phyloP scores from a whole-genome alignment of 129 eudicot species.

The Flaveria bidentis region DNA sequence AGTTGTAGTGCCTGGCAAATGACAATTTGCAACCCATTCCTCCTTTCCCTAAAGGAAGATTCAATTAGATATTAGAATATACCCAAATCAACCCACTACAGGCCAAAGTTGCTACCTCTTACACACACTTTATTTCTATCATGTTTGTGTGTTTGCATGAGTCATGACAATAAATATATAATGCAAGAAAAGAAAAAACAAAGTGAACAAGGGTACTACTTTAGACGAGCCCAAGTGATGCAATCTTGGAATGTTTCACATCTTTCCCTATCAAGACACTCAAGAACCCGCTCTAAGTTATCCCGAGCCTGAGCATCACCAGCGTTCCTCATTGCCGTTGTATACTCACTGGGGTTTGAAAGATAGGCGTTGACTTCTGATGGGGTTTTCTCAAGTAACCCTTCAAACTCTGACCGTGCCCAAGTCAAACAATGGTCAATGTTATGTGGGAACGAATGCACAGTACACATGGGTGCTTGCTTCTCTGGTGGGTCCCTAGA shows the following conservation, averaged over 20 bases:
- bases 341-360: conserved; percentile 66
- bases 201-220: conserved; percentile 37
- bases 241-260: conserved; percentile 86
- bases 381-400: conserved; percentile 88
- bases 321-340: conserved; percentile 64
- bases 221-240: conserved; percentile 78
- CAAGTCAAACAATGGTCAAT: conserved; percentile 95
- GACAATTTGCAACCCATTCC: background rate
- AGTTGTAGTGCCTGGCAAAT: background rate
- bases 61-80: background rate
- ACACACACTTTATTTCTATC: background rate
- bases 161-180: background rate
- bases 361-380: conserved; percentile 86
- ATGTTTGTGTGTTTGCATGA: background rate
- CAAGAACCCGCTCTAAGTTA: conserved; percentile 74
- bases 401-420: conserved; percentile 97
- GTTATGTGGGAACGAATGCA: conserved; percentile 91
- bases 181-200: background rate
- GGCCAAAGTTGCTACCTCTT: background rate
- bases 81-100: background rate
- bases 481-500: conserved; percentile 95
- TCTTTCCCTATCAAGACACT: conserved; percentile 78
- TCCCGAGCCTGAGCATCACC: conserved; percentile 94
- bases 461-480: conserved; percentile 83
- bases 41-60: background rate